Evolutionary conservation across 495 filamentous ascomycete species (phyloP).

Genomic region (Rhypophila decipiens): DNA sequence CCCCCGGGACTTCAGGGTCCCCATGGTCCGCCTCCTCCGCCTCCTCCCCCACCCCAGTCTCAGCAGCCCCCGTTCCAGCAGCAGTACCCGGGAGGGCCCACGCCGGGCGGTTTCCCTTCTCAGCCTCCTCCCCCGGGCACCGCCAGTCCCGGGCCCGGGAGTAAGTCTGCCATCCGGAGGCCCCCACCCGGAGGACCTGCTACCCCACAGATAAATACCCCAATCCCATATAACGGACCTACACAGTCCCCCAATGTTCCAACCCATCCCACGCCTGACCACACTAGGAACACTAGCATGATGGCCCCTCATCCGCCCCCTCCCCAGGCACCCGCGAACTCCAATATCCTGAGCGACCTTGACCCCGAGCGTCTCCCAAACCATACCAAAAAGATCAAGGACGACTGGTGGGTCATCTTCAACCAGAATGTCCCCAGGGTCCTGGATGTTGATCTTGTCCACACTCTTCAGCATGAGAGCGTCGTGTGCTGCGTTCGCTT

Average conservation of each 20-base stretch:
- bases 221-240: conserved; percentile 74
- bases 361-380: conserved; percentile 78
- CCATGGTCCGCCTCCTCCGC: conserved; percentile 55
- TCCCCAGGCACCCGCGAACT: conserved; percentile 37
- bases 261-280: conserved; percentile 68
- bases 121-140: conserved; percentile 78
- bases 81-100: conserved; percentile 46
- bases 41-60: conserved; percentile 45
- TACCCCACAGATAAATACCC: conserved; percentile 84
- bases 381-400: conserved; percentile 73
- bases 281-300: conserved; percentile 26
- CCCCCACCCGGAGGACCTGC: conserved; percentile 64
- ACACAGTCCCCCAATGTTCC: conserved; percentile 74
- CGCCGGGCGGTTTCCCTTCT: conserved; percentile 44
- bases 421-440: conserved; percentile 78
- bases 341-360: conserved; percentile 80
- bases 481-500: conserved; percentile 90
- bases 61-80: conserved; percentile 46
- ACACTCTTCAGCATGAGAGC: conserved; percentile 78
- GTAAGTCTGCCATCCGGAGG: conserved; percentile 50
- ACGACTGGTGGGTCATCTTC: conserved; percentile 87
- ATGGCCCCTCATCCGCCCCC: conserved; percentile 33
- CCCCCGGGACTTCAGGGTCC: conserved; percentile 57
- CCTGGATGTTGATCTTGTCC: conserved; percentile 82
- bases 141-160: conserved; percentile 79